Base-by-base conservation (phyloP, 2,329 filamentous ascomycete species). In the Ceratocystiopsis minuta region DNA sequence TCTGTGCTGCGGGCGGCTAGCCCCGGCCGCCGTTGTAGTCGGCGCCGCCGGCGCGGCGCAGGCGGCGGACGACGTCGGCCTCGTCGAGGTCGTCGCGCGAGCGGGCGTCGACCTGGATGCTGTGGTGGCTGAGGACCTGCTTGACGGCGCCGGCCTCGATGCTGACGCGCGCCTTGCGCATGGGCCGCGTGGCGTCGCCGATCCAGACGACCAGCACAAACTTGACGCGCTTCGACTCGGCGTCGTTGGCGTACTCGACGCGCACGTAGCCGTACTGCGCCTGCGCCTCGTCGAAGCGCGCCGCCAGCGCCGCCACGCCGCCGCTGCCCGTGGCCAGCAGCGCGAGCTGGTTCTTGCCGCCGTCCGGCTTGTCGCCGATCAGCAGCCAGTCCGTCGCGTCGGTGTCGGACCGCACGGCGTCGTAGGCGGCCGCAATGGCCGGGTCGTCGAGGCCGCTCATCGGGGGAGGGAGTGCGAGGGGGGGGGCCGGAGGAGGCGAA, bases 211-310 rank as follows among this genome's bases (percentile, higher is more conserved):
- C 60, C 39, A 82, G 64, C 39, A 64, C 68, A 54, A 81, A 81
- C 61, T 82, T 82, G 53, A 79, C 70, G 34, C 78, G 65, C 54
- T 63, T 75, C 59, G 67, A 73, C 63, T 82, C 78, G 49, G 71
- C 71, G 57, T 82, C 77, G 61, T 80, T 81, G 54, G 75, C 75
- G 57, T 81, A 74, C 62, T 80, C 74, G 55, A 78, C 62, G 28
- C 74, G 70, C 50, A 64, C 70, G 60, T 80, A 80, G 43, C 65
- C 75, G 61, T 79, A 80, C 56, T 77, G 72, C 43, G 75, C 75
- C 58, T 77, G 66, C 33, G 54, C 53, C 52, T 74, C 65, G 55
- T 75, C 73, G 12, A 81, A 62, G 47, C 63, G 58, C 31, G 52
- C 52, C n/a, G 64, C 61, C 46, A 80, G 63, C 60, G 79, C 75